phyloP scores from a whole-genome alignment of 805 yeast species.

The Nakazawaea molendinolei region DNA sequence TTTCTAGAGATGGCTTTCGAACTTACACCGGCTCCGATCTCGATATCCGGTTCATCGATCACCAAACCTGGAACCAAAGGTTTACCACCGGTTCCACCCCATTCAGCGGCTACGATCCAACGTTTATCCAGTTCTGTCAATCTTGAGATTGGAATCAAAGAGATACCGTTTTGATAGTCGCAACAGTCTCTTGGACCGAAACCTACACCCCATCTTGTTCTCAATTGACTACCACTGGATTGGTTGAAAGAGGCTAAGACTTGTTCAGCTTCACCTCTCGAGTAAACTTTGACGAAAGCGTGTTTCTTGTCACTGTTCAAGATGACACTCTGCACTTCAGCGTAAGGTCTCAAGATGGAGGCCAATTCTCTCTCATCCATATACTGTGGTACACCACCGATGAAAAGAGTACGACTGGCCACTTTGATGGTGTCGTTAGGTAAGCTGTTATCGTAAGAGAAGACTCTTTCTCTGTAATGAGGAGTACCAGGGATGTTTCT shows the following conservation, averaged over 20 bases:
- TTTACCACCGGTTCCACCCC: slow-evolving; percentile 96
- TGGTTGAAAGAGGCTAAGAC: slow-evolving; percentile 61
- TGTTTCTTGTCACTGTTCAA: slow-evolving; percentile 86
- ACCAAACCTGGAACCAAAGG: slow-evolving; percentile 74
- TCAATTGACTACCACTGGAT: slow-evolving; percentile 56
- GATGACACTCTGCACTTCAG: slow-evolving; percentile 87
- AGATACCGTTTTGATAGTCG: slow-evolving; percentile 85
- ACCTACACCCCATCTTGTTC: slow-evolving; percentile 99
- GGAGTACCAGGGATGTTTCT: slow-evolving; percentile 63
- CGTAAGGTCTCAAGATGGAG: slow-evolving; percentile 70
- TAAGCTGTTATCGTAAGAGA: slow-evolving; percentile 60
- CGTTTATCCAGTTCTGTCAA: slow-evolving; percentile 90
- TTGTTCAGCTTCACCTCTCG: slow-evolving; percentile 85
- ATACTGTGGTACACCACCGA: slow-evolving; percentile 85
- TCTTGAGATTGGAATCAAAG: slow-evolving; percentile 79
- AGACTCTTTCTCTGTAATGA: slow-evolving; percentile 70
- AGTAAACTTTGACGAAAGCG: slow-evolving; percentile 92
- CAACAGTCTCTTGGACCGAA: slow-evolving; percentile 98
- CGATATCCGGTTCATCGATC: slow-evolving; percentile 96
- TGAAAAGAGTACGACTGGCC: slow-evolving; percentile 81
- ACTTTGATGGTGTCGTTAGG: slow-evolving; percentile 81
- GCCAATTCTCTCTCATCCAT: slow-evolving; percentile 75
- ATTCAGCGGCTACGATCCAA: slow-evolving; percentile 86
- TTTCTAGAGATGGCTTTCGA: slow-evolving; percentile 87
- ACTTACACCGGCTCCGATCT: slow-evolving; percentile 89